Evolutionary conservation across 2,329 filamentous ascomycete genomes (phyloP).

Genomic region (Rutstroemia sp.): DNA sequence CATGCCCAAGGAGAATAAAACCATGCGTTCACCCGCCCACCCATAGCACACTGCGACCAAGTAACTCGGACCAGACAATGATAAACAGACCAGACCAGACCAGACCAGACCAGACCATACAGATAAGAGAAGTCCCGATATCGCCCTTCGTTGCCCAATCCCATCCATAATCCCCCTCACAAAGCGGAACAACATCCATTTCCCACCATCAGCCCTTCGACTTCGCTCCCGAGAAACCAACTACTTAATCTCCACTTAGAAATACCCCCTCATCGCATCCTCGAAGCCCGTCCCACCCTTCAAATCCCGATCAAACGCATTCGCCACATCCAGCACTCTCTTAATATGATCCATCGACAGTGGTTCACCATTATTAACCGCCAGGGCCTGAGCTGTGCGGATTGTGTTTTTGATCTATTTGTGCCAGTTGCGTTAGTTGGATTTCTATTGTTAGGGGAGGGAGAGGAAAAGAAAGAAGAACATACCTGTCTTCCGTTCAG

Average conservation of each 20-base stretch:
- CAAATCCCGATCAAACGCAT: slow-evolving; percentile 76
- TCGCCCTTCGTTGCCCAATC: too few species aligned
- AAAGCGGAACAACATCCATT: neutral
- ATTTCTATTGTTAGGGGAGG: neutral
- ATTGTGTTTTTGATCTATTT: slow-evolving; percentile 76
- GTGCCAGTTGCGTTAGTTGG: slow-evolving; percentile 32
- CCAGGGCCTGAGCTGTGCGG: slow-evolving; percentile 73
- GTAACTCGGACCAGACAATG: too few species aligned
- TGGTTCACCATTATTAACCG: slow-evolving; percentile 63
- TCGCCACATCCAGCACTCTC: slow-evolving; percentile 75
- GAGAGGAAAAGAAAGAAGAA: neutral
- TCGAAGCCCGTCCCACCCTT: slow-evolving; percentile 73
- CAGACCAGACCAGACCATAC: too few species aligned
- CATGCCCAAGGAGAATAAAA: neutral
- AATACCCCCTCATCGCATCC: slow-evolving; percentile 80
- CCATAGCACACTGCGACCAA: too few species aligned
- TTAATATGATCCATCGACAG: slow-evolving; percentile 74
- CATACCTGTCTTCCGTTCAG: slow-evolving; percentile 60
- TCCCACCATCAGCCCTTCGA: neutral
- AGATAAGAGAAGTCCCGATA: neutral
- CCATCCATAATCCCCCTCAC: neutral
- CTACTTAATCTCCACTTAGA: slow-evolving; percentile 14
- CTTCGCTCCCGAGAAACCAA: neutral
- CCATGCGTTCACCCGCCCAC: neutral
- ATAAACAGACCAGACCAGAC: too few species aligned